phyloP scores from a whole-genome alignment of 202 grass and related monocot genomes.

The Panicum hallii region DNA sequence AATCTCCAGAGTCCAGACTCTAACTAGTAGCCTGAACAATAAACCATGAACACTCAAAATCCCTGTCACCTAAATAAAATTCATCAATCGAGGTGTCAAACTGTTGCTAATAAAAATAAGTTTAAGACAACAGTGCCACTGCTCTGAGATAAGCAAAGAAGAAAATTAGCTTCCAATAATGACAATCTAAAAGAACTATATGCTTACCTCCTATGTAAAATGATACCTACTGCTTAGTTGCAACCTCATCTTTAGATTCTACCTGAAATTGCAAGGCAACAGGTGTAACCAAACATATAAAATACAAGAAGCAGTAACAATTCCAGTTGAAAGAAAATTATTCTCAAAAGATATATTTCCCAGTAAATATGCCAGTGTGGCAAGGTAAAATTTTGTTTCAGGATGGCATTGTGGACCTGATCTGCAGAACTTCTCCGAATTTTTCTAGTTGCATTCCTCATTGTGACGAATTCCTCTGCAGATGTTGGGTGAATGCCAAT shows the following conservation, averaged over 20 bases:
- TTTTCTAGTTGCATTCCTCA: constrained; percentile 82
- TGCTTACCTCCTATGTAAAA: constrained; percentile 49
- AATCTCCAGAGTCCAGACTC: background rate
- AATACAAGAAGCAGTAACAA: background rate
- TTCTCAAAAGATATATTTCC: constrained; percentile 13
- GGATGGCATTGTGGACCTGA: constrained; percentile 47
- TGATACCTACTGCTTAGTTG: constrained; percentile 45
- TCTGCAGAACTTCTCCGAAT: constrained; percentile 54
- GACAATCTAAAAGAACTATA: background rate
- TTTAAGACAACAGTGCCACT: constrained; percentile 14
- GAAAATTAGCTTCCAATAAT: constrained; percentile 11
- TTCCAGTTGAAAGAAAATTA: constrained; percentile 20
- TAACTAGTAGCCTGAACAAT: background rate
- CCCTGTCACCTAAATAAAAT: background rate
- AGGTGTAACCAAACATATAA: constrained; percentile 30
- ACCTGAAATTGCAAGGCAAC: constrained; percentile 46
- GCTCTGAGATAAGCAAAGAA: background rate
- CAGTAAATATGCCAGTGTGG: constrained; percentile 4
- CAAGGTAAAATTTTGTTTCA: constrained; percentile 1
- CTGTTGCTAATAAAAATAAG: background rate
- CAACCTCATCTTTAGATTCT: constrained; percentile 54
- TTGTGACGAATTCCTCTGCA: constrained; percentile 90
- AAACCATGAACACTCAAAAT: constrained; percentile 26
- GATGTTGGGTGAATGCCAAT: constrained; percentile 90
- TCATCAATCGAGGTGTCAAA: background rate